A percentile compares a stretch with the other conserved stretches of the same genome.
phyloP scores from a whole-genome alignment of 108 stramenopile genomes.

The Conticribra weissflogii region DNA sequence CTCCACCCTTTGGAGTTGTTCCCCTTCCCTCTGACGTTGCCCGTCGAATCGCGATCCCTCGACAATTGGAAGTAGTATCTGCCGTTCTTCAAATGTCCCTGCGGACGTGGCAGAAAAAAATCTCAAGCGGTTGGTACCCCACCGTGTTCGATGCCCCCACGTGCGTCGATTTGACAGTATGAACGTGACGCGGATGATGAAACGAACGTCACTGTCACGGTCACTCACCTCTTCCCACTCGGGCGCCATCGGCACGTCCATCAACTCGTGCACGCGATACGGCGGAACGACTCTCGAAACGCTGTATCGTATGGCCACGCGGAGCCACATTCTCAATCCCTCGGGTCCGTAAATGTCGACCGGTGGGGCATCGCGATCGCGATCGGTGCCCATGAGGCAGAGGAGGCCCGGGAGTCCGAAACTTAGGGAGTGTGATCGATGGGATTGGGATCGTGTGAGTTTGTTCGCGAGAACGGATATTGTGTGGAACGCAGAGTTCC shows the following conservation, averaged over 20 bases:
- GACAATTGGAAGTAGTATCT: constrained; percentile 59
- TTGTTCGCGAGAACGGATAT: too few relatives aligned
- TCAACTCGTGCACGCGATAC: constrained; percentile 94
- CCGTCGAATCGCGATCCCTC: constrained; percentile 11
- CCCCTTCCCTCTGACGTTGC: constrained; percentile 2
- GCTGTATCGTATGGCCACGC: constrained; percentile 88
- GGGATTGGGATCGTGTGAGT: too few relatives aligned
- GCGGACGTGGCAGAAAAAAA: neutral
- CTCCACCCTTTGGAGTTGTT: constrained; percentile 15
- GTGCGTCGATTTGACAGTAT: too few relatives aligned
- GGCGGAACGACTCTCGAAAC: constrained; percentile 82
- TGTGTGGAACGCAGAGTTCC: neutral
- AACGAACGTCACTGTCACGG: neutral
- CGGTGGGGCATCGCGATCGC: constrained; percentile 56
- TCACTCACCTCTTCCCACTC: constrained; percentile 61
- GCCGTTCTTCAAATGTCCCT: constrained; percentile 45
- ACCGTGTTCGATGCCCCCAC: too few relatives aligned
- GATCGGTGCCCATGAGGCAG: constrained; percentile 93
- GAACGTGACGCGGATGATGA: neutral
- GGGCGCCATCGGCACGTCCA: constrained; percentile 91
- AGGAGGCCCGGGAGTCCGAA: constrained; percentile 94
- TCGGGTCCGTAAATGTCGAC: constrained; percentile 97
- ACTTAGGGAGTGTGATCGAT: constrained; percentile 9
- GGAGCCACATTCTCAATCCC: constrained; percentile 84
- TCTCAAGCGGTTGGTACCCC: too few relatives aligned